Percentiles rank a stretch among this genome's conserved stretches.
phyloP scores from a whole-genome alignment of 176 grass and related monocot genomes.

The Puccinellia tenuiflora region DNA sequence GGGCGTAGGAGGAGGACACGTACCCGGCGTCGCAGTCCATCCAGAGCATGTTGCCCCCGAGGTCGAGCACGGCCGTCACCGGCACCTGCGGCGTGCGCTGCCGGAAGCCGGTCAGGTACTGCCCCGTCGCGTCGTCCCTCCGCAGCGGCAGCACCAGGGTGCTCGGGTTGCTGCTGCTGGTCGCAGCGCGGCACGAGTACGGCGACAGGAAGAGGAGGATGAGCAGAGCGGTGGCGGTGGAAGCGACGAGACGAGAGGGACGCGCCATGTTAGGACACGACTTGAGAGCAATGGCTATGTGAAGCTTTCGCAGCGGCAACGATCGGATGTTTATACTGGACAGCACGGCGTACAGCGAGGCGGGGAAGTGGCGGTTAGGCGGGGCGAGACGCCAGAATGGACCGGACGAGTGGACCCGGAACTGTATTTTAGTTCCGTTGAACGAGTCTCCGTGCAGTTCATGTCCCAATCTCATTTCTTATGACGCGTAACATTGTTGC shows the following conservation, averaged over 20 bases:
- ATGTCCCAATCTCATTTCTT: background rate
- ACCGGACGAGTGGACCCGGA: background rate
- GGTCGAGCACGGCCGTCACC: conserved; percentile 50
- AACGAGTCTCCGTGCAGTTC: background rate
- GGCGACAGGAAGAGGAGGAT: background rate
- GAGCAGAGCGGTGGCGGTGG: background rate
- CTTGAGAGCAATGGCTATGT: too few species aligned
- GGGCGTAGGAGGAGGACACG: conserved; percentile 50
- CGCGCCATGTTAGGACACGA: conserved; percentile 19
- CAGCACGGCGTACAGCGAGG: background rate
- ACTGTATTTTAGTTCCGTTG: background rate
- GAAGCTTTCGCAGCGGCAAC: too few species aligned
- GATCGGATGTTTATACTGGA: too few species aligned
- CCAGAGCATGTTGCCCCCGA: conserved; percentile 44
- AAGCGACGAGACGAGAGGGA: background rate
- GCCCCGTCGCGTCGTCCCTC: conserved; percentile 48
- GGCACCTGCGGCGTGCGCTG: conserved; percentile 54
- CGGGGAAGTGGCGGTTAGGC: conserved; percentile 18
- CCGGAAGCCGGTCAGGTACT: conserved; percentile 43
- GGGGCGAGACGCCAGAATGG: conserved; percentile 31
- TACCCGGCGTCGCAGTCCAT: conserved; percentile 62
- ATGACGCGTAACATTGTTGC: too few species aligned
- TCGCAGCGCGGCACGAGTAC: conserved; percentile 8
- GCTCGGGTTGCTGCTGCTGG: conserved; percentile 5
- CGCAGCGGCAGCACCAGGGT: conserved; percentile 44